Evolutionary conservation across 75 land plant species (phyloP).

Genomic region (Selaginella tamariscina): DNA sequence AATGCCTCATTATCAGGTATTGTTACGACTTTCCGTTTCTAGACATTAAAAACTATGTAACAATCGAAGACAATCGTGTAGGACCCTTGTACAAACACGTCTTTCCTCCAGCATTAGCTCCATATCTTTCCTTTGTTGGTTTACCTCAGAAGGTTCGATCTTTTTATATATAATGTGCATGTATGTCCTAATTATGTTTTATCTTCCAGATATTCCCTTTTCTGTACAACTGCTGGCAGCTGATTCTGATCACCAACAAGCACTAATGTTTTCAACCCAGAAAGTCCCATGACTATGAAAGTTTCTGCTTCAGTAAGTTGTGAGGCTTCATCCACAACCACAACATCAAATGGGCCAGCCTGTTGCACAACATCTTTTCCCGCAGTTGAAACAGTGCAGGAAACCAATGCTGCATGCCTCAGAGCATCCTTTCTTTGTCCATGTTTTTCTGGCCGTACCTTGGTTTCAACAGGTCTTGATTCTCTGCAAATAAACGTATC

Average conservation of each 20-base stretch:
- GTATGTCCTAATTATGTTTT: not conserved
- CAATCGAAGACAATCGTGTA: slow-evolving; percentile 64
- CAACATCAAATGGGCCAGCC: slow-evolving; percentile 30
- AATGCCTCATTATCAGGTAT: slow-evolving; percentile 48
- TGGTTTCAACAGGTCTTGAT: too few species aligned
- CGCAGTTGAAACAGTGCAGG: slow-evolving; percentile 54
- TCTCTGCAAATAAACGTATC: too few species aligned
- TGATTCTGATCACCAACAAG: slow-evolving; percentile 74
- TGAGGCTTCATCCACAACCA: slow-evolving; percentile 76
- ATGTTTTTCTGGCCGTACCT: too few species aligned
- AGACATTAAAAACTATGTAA: slow-evolving; percentile 51
- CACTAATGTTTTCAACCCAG: slow-evolving; percentile 39
- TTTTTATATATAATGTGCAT: not conserved
- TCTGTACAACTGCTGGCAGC: slow-evolving; percentile 49
- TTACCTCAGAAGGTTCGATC: slow-evolving; percentile 67
- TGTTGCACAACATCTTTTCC: slow-evolving; percentile 19
- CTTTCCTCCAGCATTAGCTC: slow-evolving; percentile 79
- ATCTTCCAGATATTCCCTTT: slow-evolving; percentile 14
- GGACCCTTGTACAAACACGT: slow-evolving; percentile 87
- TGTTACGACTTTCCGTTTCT: slow-evolving; percentile 75
- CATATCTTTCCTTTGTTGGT: slow-evolving; percentile 86
- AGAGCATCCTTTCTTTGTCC: slow-evolving; percentile 27
- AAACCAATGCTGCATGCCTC: slow-evolving; percentile 31
- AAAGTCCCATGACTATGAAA: slow-evolving; percentile 39
- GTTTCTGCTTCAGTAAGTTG: slow-evolving; percentile 73